Percentiles rank a stretch among this genome's conserved stretches.
Evolutionary conservation across 2,329 filamentous ascomycete genomes (phyloP).

Genomic region (Cladophialophora yegresii): DNA sequence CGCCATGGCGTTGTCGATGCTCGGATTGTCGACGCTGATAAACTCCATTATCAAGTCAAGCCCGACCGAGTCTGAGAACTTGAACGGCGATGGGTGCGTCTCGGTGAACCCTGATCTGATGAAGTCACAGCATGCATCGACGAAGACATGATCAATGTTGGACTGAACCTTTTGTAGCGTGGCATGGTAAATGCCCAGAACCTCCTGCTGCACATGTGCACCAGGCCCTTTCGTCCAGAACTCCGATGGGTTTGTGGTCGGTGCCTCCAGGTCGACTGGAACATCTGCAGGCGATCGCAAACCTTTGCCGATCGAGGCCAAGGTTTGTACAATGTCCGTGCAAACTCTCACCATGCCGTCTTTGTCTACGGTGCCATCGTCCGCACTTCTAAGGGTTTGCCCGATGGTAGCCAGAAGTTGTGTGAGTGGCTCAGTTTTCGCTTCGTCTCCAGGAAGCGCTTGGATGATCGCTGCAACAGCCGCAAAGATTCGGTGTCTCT

Average conservation of each 20-base stretch:
- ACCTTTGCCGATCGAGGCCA: slow-evolving; percentile 36
- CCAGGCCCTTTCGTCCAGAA: slow-evolving; percentile 35
- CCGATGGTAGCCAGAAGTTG: slow-evolving; percentile 44
- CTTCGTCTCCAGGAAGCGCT: slow-evolving; percentile 44
- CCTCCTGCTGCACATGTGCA: slow-evolving; percentile 23
- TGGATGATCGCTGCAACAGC: slow-evolving; percentile 51
- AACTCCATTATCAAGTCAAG: slow-evolving; percentile 46
- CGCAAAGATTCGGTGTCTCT: slow-evolving; percentile 42
- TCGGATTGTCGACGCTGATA: slow-evolving; percentile 44
- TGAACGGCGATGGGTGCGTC: slow-evolving; percentile 45
- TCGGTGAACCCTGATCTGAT: slow-evolving; percentile 52
- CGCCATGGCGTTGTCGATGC: slow-evolving; percentile 49
- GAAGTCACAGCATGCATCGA: slow-evolving; percentile 51
- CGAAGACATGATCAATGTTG: slow-evolving; percentile 43
- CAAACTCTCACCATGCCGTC: slow-evolving; percentile 43
- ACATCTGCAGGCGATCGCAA: slow-evolving; percentile 32
- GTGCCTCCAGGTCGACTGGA: slow-evolving; percentile 30
- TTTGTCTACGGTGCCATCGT: slow-evolving; percentile 40
- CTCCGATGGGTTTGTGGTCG: neutral
- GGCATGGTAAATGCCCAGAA: slow-evolving; percentile 25
- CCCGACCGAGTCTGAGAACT: slow-evolving; percentile 47
- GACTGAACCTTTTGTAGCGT: slow-evolving; percentile 45
- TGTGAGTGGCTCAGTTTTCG: slow-evolving; percentile 45
- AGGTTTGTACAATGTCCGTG: slow-evolving; percentile 43
- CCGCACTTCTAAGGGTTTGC: slow-evolving; percentile 39